Conservation (phyloP, 73 alveolate genomes). For the Stentor roeselii region DNA sequence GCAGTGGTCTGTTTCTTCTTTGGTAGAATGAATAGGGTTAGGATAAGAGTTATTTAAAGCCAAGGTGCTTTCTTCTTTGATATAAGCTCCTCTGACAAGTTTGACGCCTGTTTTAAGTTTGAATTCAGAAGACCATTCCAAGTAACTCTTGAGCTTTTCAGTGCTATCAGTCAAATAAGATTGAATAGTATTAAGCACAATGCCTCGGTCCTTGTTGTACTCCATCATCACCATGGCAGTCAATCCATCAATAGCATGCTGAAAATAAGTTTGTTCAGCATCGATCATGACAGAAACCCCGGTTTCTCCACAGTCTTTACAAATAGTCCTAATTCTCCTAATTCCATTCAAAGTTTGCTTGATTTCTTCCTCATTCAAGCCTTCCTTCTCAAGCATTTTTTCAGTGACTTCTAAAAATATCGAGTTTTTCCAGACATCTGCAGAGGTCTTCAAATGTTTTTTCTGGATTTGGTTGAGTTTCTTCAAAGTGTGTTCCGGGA, state of each 20-base stretch:
- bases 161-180: constrained; percentile 44
- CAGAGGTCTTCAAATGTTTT: not conserved
- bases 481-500: constrained; percentile 5
- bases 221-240: constrained; percentile 32
- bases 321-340: constrained; percentile 30
- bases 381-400: not conserved
- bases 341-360: constrained; percentile 19
- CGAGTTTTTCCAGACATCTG: constrained; percentile 30
- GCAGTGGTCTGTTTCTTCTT: constrained; percentile 50
- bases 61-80: constrained; percentile 68
- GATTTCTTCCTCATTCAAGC: not conserved
- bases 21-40: constrained; percentile 49
- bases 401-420: constrained; percentile 10
- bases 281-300: constrained; percentile 51
- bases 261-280: constrained; percentile 73
- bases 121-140: constrained; percentile 32
- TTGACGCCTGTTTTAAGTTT: constrained; percentile 51
- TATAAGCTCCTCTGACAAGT: constrained; percentile 81
- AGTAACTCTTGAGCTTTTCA: not conserved
- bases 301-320: constrained; percentile 31
- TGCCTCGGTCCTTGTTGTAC: constrained; percentile 46
- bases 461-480: not conserved
- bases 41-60: constrained; percentile 46
- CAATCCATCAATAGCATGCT: constrained; percentile 52
- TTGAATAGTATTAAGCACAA: constrained; percentile 60